Base-by-base conservation (phyloP, 1,284 basidiomycete species). In the Lentinula novae-zelandiae region DNA sequence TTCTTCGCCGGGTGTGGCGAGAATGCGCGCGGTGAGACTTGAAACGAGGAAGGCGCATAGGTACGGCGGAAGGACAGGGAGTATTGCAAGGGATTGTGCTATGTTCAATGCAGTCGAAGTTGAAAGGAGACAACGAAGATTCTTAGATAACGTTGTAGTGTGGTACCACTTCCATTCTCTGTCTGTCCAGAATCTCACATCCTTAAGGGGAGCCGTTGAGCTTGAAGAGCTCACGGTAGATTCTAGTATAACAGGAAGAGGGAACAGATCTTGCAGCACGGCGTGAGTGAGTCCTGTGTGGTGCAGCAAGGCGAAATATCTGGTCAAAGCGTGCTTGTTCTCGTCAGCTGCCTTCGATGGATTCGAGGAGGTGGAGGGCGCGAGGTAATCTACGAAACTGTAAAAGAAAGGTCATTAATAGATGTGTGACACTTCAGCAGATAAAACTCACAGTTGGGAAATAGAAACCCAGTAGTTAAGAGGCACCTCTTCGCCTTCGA, bases 231-330 rank as follows among this genome's bases (percentile, higher is more conserved):
- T 5, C 5, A 1, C 31, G 12, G 54, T 44, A 15, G 54, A n/a
- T 20, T 13, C 15, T 17, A 20, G 7, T n/a, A 27, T 7, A 1
- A 44, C 27, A 51, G 61, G 52, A 57, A 62, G 51, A 62, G 64
- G 75, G 73, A 67, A 49, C 13, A 76, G 60, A n/a, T 67, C 65
- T 12, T 64, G 64, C 7, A 90, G 74, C n/a, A 80, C 74, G 1
- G 77, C 69, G 67, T 89, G 84, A 6, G 79, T 78, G 44, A 88
- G 74, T 31, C 77, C 73, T 4, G 83, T 77, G 48, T 82, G 76
- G 51, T 81, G 75, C 20, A 89, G 77, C 0, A 89, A 79, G 20
- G 82, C 76, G 63, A 82, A 77, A 71, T 91, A 91, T 57, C 77
- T 80, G 56, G 81, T 78, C 3, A 90, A 75, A 0, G 80, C 68